Evolutionary conservation across 306 rosid species (phyloP).

Genomic region (Cicer chorassanicum): DNA sequence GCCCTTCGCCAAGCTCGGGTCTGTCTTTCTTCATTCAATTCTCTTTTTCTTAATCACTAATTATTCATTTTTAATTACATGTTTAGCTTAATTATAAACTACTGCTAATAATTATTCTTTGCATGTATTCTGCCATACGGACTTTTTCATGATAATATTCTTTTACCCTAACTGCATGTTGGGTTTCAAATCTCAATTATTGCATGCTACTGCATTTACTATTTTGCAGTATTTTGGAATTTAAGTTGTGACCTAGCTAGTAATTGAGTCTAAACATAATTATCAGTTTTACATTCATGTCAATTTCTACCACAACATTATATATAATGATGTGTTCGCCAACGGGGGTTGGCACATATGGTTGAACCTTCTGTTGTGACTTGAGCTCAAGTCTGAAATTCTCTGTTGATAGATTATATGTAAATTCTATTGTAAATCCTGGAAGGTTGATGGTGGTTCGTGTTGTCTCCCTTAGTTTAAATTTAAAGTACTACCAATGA

Average conservation of each 20-base stretch:
- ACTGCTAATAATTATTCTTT: not conserved
- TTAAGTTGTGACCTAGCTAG: not conserved
- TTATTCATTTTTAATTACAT: not conserved
- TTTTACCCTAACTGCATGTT: not conserved
- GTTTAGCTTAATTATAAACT: not conserved
- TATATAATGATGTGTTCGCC: not conserved
- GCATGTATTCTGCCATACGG: not conserved
- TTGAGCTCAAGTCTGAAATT: too few species aligned
- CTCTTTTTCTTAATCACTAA: not conserved
- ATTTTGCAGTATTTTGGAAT: not conserved
- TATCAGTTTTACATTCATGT: not conserved
- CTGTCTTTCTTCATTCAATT: slow-evolving; percentile 31
- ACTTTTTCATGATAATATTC: not conserved
- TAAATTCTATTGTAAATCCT: not conserved
- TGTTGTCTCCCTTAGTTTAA: not conserved
- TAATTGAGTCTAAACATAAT: not conserved
- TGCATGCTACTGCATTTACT: not conserved
- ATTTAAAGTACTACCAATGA: not conserved
- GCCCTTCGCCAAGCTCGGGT: slow-evolving; percentile 70
- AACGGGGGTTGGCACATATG: not conserved
- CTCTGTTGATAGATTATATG: not conserved
- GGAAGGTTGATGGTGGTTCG: not conserved
- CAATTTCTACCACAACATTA: slow-evolving; percentile 10
- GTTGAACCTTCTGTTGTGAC: not conserved
- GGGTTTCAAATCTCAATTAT: not conserved